A percentile compares a stretch with the other conserved stretches of the same genome.
phyloP scores from a whole-genome alignment of 129 eudicot species.

The Flaveria sonorensis region DNA sequence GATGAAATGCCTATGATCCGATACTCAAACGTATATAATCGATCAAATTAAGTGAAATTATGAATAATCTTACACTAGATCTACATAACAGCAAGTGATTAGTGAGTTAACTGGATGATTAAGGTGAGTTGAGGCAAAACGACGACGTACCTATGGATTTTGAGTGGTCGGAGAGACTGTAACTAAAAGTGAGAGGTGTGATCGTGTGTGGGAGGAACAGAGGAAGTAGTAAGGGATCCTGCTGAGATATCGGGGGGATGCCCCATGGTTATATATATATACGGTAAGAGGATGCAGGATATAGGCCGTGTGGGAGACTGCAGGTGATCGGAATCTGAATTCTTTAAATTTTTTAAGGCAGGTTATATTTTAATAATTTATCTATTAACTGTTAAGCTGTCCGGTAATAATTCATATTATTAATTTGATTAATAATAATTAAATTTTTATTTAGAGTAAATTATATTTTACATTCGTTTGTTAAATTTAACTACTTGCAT shows the following conservation, averaged over 20 bases:
- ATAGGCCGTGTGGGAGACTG: not conserved
- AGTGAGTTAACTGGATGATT: not conserved
- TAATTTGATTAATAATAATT: no score
- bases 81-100: slow-evolving; percentile 17
- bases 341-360: not conserved
- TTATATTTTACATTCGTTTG: no score
- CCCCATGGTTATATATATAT: slow-evolving; percentile 23
- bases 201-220: slow-evolving; percentile 12
- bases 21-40: slow-evolving; percentile 16
- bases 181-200: not conserved
- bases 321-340: slow-evolving; percentile 25
- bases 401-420: no score
- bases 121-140: slow-evolving; percentile 4
- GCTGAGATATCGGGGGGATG: slow-evolving; percentile 21
- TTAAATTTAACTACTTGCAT: no score
- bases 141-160: slow-evolving; percentile 17
- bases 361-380: not conserved
- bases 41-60: slow-evolving; percentile 6
- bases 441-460: no score
- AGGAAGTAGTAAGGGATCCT: not conserved
- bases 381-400: no score
- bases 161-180: not conserved
- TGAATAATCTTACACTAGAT: slow-evolving; percentile 16
- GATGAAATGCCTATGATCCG: not conserved
- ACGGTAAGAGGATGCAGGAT: slow-evolving; percentile 13